Conservation (phyloP, 163 green algal species). For the Chlorella variabilis region DNA sequence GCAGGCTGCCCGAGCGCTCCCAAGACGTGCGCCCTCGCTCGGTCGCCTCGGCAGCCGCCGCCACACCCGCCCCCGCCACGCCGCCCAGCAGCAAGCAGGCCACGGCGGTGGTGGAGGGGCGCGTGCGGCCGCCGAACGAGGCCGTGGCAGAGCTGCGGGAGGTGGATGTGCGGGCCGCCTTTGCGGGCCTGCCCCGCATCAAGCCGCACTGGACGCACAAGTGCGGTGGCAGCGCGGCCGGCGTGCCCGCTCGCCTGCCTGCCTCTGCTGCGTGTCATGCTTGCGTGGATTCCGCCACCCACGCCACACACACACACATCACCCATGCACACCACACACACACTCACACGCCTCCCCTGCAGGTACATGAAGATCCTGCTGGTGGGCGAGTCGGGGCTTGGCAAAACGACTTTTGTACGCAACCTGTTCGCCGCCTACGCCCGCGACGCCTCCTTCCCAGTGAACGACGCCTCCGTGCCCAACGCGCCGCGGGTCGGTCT, state of each 20-base stretch:
- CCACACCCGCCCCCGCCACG: background rate
- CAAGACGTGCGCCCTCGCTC: background rate
- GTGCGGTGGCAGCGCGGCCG: background rate
- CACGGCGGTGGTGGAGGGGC: background rate
- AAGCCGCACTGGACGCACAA: constrained; percentile 55
- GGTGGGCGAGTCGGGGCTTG: constrained; percentile 59
- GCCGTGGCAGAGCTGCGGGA: constrained; percentile 12
- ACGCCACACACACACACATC: background rate
- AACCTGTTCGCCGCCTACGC: constrained; percentile 69
- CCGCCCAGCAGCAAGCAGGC: background rate
- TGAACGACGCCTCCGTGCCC: constrained; percentile 50
- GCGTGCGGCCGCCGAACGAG: background rate
- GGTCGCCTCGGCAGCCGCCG: background rate
- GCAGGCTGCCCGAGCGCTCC: too few relatives aligned
- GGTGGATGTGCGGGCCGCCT: constrained; percentile 50
- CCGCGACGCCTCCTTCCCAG: constrained; percentile 52
- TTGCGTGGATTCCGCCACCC: background rate
- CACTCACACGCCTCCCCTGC: background rate
- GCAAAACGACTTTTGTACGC: constrained; percentile 65
- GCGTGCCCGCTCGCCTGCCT: background rate
- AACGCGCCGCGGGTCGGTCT: constrained; percentile 10
- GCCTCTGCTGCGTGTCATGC: too few relatives aligned
- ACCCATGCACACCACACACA: background rate
- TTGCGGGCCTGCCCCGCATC: constrained; percentile 51
- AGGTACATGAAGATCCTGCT: constrained; percentile 69